Percentiles rank a stretch among this genome's conserved stretches.
These are phyloP conservation scores for Fragaria iinumae DNA, from an alignment of 306 rosid species.

Conservation along the genomic window DNA sequence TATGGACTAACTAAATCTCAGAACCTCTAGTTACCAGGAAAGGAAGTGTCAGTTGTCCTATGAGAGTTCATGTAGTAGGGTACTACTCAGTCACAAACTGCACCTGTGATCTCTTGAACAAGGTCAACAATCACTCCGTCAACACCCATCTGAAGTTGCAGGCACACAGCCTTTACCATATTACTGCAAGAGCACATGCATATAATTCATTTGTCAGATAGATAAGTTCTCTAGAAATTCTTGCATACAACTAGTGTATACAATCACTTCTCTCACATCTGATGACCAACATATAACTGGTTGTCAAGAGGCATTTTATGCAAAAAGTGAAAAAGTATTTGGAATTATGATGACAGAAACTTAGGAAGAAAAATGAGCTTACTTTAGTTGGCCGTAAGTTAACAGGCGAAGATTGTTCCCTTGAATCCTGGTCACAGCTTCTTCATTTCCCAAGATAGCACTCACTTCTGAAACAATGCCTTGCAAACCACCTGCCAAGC, in stretches of 20 bases:
- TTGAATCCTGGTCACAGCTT: conserved; percentile 35
- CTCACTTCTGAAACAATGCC: conserved; percentile 51
- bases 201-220: neutral
- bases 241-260: neutral
- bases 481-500: conserved; percentile 45
- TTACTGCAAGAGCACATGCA: conserved; percentile 31
- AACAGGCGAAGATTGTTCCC: conserved; percentile 36
- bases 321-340: neutral
- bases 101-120: conserved; percentile 44
- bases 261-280: neutral
- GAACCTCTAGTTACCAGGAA: neutral
- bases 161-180: conserved; percentile 28
- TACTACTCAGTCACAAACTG: conserved; percentile 15
- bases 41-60: conserved; percentile 5
- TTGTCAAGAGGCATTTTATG: neutral
- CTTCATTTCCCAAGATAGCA: conserved; percentile 38
- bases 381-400: conserved; percentile 49
- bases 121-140: conserved; percentile 47
- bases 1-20: conserved; percentile 3
- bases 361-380: neutral
- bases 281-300: neutral
- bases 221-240: neutral
- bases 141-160: conserved; percentile 45
- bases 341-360: neutral
- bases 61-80: neutral